Conservation (phyloP, 805 yeast genomes). For the Saccharomycopsis javanensis region DNA sequence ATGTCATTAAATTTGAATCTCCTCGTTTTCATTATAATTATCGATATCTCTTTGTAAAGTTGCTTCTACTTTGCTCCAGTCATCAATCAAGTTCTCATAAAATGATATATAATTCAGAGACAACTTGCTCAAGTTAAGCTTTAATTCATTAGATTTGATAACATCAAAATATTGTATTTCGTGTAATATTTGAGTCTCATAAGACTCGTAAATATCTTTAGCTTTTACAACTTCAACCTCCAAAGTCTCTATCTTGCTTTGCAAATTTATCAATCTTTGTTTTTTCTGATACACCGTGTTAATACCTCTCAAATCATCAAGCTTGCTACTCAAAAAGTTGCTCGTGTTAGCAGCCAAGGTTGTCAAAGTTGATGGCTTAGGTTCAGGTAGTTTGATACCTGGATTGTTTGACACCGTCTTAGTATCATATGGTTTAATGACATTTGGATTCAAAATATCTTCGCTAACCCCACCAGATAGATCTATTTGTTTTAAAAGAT, state of each 20-base stretch:
- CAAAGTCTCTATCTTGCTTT: constrained; percentile 38
- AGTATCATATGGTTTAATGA: constrained; percentile 10
- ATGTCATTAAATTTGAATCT: not conserved
- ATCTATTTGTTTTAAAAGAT: constrained; percentile 27
- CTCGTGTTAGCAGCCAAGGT: constrained; percentile 21
- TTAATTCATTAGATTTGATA: constrained; percentile 70
- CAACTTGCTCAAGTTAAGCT: constrained; percentile 56
- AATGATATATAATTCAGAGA: constrained; percentile 71
- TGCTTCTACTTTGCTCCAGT: constrained; percentile 55
- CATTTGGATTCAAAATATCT: constrained; percentile 4
- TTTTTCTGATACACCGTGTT: constrained; percentile 36
- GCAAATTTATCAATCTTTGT: constrained; percentile 43
- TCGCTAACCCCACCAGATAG: constrained; percentile 1
- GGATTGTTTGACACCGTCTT: constrained; percentile 15
- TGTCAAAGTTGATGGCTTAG: constrained; percentile 19
- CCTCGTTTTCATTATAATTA: constrained; percentile 1
- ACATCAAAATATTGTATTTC: constrained; percentile 64
- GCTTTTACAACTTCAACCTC: constrained; percentile 43
- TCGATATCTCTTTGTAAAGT: constrained; percentile 22
- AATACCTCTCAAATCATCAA: constrained; percentile 55
- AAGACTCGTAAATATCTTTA: constrained; percentile 39
- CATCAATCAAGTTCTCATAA: constrained; percentile 55
- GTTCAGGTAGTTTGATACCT: constrained; percentile 14
- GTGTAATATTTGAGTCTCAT: constrained; percentile 46
- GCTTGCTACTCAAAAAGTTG: constrained; percentile 44